Evolutionary conservation across 331 rosid species (phyloP).

Genomic region (Rosa hybrid): DNA sequence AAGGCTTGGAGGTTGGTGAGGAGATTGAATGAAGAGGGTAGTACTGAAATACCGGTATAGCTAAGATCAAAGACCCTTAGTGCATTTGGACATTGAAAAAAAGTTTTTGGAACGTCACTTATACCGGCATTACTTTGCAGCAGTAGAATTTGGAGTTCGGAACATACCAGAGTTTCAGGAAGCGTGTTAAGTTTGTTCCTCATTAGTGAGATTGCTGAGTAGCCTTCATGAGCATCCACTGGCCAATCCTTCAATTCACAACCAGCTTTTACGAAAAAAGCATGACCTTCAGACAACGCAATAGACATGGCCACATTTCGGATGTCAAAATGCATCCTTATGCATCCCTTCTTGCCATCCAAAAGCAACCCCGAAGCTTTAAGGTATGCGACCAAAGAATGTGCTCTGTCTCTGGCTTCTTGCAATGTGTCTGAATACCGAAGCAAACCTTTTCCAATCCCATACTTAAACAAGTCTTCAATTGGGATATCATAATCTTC

Average conservation of each 20-base stretch:
- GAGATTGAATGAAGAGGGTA: not conserved
- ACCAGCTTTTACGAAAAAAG: not conserved
- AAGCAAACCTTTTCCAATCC: not conserved
- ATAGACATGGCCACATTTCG: not conserved
- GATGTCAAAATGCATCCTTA: not conserved
- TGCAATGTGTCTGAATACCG: not conserved
- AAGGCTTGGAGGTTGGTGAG: not conserved
- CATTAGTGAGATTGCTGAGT: constrained; percentile 10
- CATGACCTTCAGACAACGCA: not conserved
- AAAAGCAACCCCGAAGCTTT: not conserved
- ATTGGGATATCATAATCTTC: constrained; percentile 11
- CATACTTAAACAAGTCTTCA: not conserved
- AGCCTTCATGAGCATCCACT: not conserved
- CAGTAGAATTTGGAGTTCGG: not conserved
- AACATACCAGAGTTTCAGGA: not conserved
- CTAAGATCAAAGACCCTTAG: constrained; percentile 4
- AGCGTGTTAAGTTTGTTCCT: not conserved
- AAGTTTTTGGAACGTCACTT: not conserved
- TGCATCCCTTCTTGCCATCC: not conserved
- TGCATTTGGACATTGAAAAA: not conserved
- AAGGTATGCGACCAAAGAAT: constrained; percentile 3
- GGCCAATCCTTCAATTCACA: constrained; percentile 13
- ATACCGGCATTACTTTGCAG: not conserved
- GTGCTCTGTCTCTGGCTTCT: constrained; percentile 14
- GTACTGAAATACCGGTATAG: not conserved